phyloP scores from a whole-genome alignment of 129 eudicot species.

The Lactuca sativa region DNA sequence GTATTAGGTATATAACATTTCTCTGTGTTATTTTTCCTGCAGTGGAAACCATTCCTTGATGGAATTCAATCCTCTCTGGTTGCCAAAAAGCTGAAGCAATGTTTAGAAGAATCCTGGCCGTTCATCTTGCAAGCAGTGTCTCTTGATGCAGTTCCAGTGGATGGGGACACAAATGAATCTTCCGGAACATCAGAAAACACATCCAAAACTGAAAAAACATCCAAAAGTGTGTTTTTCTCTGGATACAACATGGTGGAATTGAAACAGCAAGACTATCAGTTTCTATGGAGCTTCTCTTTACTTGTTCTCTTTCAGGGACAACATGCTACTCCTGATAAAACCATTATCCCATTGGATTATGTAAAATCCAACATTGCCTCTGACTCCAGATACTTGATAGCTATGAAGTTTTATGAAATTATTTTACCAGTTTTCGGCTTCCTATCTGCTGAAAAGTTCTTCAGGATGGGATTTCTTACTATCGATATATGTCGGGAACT shows the following conservation, averaged over 20 bases:
- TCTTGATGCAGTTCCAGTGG: conserved; percentile 85
- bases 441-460: conserved; percentile 67
- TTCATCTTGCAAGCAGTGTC: conserved; percentile 87
- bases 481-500: conserved; percentile 67
- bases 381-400: conserved; percentile 40
- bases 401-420: conserved; percentile 57
- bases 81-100: conserved; percentile 65
- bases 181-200: conserved; percentile 37
- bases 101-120: conserved; percentile 96
- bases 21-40: conserved; percentile 21
- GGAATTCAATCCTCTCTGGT: conserved; percentile 84
- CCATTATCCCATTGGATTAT: conserved; percentile 50
- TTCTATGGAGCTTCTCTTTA: conserved; percentile 82
- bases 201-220: conserved; percentile 36
- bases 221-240: conserved; percentile 51
- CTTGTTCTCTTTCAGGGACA: conserved; percentile 84
- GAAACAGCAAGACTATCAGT: conserved; percentile 63
- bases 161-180: conserved; percentile 42
- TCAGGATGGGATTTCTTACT: conserved; percentile 59
- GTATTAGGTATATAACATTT: conserved; percentile 10
- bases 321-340: conserved; percentile 44
- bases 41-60: conserved; percentile 97
- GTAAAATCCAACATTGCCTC: conserved; percentile 55
- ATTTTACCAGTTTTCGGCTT: conserved; percentile 72
- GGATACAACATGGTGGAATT: conserved; percentile 91